Percentiles rank a stretch among this genome's conserved stretches.
phyloP scores from a whole-genome alignment of 202 grass and related monocot species.

The Setaria italica region DNA sequence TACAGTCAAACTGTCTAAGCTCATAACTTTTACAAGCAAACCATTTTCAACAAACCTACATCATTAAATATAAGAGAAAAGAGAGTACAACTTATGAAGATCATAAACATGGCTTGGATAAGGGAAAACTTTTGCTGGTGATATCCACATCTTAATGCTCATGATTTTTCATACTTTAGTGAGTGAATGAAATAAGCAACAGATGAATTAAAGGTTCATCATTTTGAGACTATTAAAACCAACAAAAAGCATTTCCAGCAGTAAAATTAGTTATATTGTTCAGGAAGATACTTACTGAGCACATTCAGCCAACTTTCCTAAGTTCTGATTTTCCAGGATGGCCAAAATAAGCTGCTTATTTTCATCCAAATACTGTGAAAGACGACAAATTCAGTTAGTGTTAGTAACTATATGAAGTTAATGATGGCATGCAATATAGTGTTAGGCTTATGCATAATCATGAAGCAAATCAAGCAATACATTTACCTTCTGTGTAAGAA shows the following conservation, averaged over 20 bases:
- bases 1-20: not conserved
- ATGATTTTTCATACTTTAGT: not conserved
- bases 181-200: constrained; percentile 13
- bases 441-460: not conserved
- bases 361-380: constrained; percentile 97
- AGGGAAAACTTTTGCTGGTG: too few species aligned
- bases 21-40: not conserved
- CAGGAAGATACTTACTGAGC: constrained; percentile 76
- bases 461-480: constrained; percentile 4
- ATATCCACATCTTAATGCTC: not conserved
- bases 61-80: not conserved
- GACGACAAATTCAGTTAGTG: not conserved
- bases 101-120: not conserved
- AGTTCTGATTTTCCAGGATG: constrained; percentile 96
- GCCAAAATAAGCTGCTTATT: constrained; percentile 99
- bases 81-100: not conserved
- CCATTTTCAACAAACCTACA: constrained; percentile 23
- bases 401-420: constrained; percentile 5
- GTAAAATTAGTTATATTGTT: constrained; percentile 15
- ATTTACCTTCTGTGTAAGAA: constrained; percentile 39
- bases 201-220: not conserved
- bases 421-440: not conserved
- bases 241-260: constrained; percentile 21
- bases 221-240: not conserved
- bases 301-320: constrained; percentile 98